Conservation (phyloP, 2,329 filamentous ascomycete genomes). For the Nemania sp. region DNA sequence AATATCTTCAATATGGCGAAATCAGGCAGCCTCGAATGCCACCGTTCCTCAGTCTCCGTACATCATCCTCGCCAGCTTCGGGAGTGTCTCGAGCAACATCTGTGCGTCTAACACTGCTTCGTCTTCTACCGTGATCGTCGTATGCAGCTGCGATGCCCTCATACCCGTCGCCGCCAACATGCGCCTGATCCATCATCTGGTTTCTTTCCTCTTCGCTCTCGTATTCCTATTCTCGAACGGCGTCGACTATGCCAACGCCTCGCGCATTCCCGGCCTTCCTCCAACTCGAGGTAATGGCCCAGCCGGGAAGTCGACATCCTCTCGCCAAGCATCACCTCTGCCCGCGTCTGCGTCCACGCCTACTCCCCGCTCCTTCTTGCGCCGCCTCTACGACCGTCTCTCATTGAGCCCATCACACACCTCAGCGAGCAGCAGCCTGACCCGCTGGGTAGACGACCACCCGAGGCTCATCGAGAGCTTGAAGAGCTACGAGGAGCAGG, state of each 20-base stretch:
- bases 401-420: constrained; percentile 28
- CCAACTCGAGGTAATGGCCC: constrained; percentile 6
- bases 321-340: background rate
- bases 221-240: constrained; percentile 15
- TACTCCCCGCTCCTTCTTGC: constrained; percentile 34
- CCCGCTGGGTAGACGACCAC: constrained; percentile 35
- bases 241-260: constrained; percentile 14
- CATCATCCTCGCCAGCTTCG: background rate
- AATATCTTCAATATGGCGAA: too few species aligned
- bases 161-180: constrained; percentile 16
- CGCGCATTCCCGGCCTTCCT: constrained; percentile 24
- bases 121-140: background rate
- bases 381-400: constrained; percentile 32
- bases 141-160: constrained; percentile 13
- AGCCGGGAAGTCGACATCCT: background rate
- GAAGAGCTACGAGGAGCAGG: constrained; percentile 71
- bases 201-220: constrained; percentile 10
- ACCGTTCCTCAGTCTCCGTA: background rate
- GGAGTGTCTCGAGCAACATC: background rate
- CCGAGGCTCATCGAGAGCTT: constrained; percentile 41
- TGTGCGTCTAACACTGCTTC: background rate
- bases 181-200: constrained; percentile 8
- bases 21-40: background rate
- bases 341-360: constrained; percentile 12
- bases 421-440: constrained; percentile 29